Evolutionary conservation across 2,329 filamentous ascomycete species (phyloP).

Genomic region (Exophiala bonariae): DNA sequence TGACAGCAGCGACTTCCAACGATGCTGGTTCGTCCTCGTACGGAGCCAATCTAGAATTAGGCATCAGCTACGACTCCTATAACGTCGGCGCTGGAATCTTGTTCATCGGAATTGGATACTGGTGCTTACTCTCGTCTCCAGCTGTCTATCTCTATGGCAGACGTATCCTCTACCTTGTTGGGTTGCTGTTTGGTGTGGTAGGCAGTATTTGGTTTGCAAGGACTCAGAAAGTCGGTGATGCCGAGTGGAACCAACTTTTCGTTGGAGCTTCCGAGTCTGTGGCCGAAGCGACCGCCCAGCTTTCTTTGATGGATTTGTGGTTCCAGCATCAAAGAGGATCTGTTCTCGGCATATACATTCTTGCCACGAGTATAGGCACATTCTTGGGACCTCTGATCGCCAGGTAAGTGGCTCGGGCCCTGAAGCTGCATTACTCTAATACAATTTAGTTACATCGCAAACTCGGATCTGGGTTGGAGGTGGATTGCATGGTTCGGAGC

Average conservation of each 20-base stretch:
- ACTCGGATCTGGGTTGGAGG: constrained; percentile 50
- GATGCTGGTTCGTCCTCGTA: constrained; percentile 54
- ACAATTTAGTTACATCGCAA: constrained; percentile 54
- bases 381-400: constrained; percentile 57
- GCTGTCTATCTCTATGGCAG: constrained; percentile 57
- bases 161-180: constrained; percentile 56
- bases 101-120: constrained; percentile 58
- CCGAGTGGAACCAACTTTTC: constrained; percentile 58
- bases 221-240: constrained; percentile 44
- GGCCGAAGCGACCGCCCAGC: constrained; percentile 57
- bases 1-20: constrained; percentile 59
- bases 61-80: constrained; percentile 53
- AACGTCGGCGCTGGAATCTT: constrained; percentile 60
- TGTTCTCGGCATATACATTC: constrained; percentile 56
- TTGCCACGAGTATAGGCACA: constrained; percentile 57
- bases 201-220: constrained; percentile 57
- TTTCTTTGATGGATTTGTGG: constrained; percentile 59
- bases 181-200: constrained; percentile 49
- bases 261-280: constrained; percentile 59
- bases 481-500: constrained; percentile 56
- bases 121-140: constrained; percentile 54
- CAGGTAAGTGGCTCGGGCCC: too few species aligned
- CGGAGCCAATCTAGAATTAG: constrained; percentile 50
- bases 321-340: constrained; percentile 59
- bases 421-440: too few species aligned